phyloP scores from a whole-genome alignment of 73 alveolate species.

The Stentor coeruleus region DNA sequence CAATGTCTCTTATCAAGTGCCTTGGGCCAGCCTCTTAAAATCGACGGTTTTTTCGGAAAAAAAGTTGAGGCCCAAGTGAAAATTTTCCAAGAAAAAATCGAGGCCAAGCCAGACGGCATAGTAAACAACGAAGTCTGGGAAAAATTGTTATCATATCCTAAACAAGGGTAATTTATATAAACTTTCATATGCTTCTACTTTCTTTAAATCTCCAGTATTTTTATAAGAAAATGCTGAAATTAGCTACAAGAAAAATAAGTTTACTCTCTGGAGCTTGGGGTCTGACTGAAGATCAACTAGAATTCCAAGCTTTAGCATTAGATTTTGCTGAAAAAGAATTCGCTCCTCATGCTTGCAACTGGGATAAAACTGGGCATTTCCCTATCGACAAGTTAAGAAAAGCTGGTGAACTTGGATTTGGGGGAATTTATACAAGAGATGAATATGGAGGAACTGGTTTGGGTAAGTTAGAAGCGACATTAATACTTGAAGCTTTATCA shows the following conservation, averaged over 20 bases:
- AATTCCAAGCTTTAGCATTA: conserved; percentile 63
- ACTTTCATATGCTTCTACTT: no score
- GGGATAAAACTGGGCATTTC: conserved; percentile 76
- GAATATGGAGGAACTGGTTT: conserved; percentile 80
- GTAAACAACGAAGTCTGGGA: conserved; percentile 14
- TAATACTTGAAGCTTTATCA: conserved; percentile 74
- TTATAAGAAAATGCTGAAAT: background rate
- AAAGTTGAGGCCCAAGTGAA: background rate
- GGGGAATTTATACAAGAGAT: conserved; percentile 58
- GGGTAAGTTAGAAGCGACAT: conserved; percentile 73
- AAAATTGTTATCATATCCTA: background rate
- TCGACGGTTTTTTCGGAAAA: conserved; percentile 1
- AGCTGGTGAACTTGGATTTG: conserved; percentile 82
- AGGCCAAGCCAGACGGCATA: conserved; percentile 5
- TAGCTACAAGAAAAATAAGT: background rate
- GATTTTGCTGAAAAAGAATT: conserved; percentile 62
- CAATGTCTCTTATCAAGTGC: background rate
- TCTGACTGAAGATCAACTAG: conserved; percentile 47
- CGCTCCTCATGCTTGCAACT: conserved; percentile 72
- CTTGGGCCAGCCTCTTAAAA: background rate
- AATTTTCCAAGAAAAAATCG: background rate
- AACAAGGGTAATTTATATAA: no score
- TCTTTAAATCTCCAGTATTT: no score
- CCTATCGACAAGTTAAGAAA: conserved; percentile 63
- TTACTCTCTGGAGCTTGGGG: background rate